phyloP scores from a whole-genome alignment of 2,329 filamentous ascomycete species.

The Calonectria pauciramosa region DNA sequence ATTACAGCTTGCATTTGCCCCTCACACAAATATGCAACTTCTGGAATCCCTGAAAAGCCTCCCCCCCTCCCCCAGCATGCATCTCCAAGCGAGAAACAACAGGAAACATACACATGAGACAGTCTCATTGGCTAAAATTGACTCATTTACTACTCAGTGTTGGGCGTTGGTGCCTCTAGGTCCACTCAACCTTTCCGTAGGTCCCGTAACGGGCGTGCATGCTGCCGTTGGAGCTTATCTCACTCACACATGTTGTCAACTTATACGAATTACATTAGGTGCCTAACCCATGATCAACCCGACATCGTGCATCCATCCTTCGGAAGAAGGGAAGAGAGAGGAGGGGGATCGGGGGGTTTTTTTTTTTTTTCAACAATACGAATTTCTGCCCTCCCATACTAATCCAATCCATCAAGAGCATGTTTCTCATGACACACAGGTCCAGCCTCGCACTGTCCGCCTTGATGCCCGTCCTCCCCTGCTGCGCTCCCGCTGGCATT shows the following conservation, averaged over 20 bases:
- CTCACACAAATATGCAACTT: neutral
- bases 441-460: conserved; percentile 37
- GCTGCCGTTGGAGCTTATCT: neutral
- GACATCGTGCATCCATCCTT: neutral
- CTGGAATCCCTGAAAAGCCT: neutral
- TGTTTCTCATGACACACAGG: conserved; percentile 38
- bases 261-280: conserved; percentile 24
- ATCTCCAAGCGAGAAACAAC: conserved; percentile 1
- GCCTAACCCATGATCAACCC: conserved; percentile 9
- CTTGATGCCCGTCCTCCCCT: conserved; percentile 16
- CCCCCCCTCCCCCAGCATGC: neutral
- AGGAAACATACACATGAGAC: neutral
- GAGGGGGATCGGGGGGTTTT: neutral
- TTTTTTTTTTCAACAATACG: neutral
- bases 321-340: neutral
- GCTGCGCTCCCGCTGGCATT: conserved; percentile 14
- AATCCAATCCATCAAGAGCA: neutral
- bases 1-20: neutral
- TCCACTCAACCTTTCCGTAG: neutral
- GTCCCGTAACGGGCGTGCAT: neutral
- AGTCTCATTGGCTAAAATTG: neutral
- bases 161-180: neutral
- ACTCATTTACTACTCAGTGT: neutral
- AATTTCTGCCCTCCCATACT: neutral
- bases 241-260: conserved; percentile 19